A percentile compares a stretch with the other conserved stretches of the same genome.
phyloP scores from a whole-genome alignment of 106 monocot genomes.

The Posidonia australis region DNA sequence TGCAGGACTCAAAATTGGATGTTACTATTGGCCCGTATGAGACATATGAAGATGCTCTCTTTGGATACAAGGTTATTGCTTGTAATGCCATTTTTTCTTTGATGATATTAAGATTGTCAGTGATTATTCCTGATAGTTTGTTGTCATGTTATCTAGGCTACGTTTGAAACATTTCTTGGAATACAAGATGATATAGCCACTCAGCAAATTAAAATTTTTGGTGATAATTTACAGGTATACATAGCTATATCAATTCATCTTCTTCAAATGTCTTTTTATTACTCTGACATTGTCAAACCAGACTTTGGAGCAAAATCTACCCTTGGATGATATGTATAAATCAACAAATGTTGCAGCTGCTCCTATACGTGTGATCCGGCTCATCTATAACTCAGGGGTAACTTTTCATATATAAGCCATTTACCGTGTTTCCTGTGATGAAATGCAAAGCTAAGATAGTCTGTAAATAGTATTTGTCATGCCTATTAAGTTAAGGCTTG shows the following conservation, averaged over 20 bases:
- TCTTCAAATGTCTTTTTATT: conserved; percentile 1
- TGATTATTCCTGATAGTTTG: neutral
- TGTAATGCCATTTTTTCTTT: neutral
- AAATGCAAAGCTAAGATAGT: neutral
- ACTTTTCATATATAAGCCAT: conserved; percentile 10
- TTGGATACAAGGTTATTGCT: conserved; percentile 81
- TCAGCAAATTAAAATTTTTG: conserved; percentile 87
- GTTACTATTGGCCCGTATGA: conserved; percentile 97
- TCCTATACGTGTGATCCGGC: conserved; percentile 85
- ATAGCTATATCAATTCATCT: neutral
- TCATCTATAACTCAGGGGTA: conserved; percentile 93
- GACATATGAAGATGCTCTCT: conserved; percentile 92
- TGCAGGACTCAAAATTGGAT: conserved; percentile 91
- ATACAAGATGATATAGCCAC: conserved; percentile 80
- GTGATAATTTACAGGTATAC: conserved; percentile 72
- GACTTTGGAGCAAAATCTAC: conserved; percentile 85
- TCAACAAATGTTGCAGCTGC: conserved; percentile 70
- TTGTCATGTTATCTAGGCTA: conserved; percentile 46
- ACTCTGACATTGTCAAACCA: conserved; percentile 18
- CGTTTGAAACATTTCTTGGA: conserved; percentile 94
- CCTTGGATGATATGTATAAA: conserved; percentile 71
- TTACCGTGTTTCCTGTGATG: neutral
- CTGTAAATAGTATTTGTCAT: neutral
- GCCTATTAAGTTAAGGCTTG: neutral
- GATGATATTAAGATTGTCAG: neutral